These are phyloP conservation scores for Picea sitchensis DNA, from an alignment of 75 land plant species.

Conservation along the genomic window DNA sequence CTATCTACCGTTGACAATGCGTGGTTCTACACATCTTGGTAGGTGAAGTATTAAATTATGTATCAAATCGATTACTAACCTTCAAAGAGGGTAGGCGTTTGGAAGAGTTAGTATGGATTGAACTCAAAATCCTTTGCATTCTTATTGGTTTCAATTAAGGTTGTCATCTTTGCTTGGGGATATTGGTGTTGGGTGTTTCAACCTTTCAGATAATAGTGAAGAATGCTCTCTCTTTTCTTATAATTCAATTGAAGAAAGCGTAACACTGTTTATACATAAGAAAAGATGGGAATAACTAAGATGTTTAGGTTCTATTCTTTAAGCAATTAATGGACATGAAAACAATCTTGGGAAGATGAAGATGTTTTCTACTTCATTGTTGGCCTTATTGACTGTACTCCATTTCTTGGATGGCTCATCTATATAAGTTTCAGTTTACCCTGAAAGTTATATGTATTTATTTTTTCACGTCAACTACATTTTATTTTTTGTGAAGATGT, in stretches of 20 bases:
- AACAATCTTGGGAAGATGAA: background rate
- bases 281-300: background rate
- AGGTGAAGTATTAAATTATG: too few relatives aligned
- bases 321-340: background rate
- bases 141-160: background rate
- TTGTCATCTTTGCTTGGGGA: background rate
- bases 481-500: constrained; percentile 9
- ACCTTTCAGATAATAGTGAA: background rate
- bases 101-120: background rate
- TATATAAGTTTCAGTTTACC: too few relatives aligned
- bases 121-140: background rate
- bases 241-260: background rate
- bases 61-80: too few relatives aligned
- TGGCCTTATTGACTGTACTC: background rate
- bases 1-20: too few relatives aligned
- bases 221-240: background rate
- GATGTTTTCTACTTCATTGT: background rate
- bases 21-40: too few relatives aligned
- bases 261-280: background rate
- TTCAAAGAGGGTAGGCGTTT: too few relatives aligned
- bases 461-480: background rate
- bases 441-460: background rate
- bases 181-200: background rate
- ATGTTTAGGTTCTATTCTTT: background rate
- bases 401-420: background rate